Evolutionary conservation across 306 rosid species (phyloP).

Genomic region (Delonix regia): DNA sequence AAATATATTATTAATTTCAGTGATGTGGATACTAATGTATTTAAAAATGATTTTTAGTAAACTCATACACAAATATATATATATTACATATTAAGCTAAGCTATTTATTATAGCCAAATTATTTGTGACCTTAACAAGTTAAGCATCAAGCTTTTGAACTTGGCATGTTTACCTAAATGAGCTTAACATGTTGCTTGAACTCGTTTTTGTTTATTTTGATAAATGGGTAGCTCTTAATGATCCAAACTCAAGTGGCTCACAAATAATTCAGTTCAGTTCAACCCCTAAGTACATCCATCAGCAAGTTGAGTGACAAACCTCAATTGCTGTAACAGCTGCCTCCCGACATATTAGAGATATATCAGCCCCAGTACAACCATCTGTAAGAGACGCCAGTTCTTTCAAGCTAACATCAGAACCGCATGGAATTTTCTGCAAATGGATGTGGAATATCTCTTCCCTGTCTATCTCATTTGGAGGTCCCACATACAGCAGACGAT

Average conservation of each 20-base stretch:
- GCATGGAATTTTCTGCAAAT: slow-evolving; percentile 75
- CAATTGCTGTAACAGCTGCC: slow-evolving; percentile 80
- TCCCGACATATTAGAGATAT: slow-evolving; percentile 80
- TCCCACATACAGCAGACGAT: slow-evolving; percentile 85
- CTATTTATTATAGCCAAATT: background rate
- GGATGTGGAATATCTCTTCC: slow-evolving; percentile 80
- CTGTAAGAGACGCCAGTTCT: slow-evolving; percentile 66
- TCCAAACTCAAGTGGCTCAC: background rate
- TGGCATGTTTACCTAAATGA: background rate
- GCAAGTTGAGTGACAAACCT: slow-evolving; percentile 57
- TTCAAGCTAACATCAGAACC: slow-evolving; percentile 62
- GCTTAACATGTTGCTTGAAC: background rate
- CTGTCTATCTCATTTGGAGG: slow-evolving; percentile 82
- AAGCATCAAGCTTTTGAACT: background rate
- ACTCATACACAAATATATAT: background rate
- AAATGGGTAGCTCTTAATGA: background rate
- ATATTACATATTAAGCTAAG: background rate
- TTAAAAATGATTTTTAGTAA: background rate
- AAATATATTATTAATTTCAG: too few relatives aligned
- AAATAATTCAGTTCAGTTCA: background rate
- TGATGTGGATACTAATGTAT: too few relatives aligned
- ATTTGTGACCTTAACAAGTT: background rate
- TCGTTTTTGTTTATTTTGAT: background rate
- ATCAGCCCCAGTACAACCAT: slow-evolving; percentile 88
- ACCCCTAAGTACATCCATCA: slow-evolving; percentile 19